Evolutionary conservation across 1,284 basidiomycete genomes (phyloP), one percentile per base, ranked within the genome.

Genomic region (Ustilago bromivora): DNA sequence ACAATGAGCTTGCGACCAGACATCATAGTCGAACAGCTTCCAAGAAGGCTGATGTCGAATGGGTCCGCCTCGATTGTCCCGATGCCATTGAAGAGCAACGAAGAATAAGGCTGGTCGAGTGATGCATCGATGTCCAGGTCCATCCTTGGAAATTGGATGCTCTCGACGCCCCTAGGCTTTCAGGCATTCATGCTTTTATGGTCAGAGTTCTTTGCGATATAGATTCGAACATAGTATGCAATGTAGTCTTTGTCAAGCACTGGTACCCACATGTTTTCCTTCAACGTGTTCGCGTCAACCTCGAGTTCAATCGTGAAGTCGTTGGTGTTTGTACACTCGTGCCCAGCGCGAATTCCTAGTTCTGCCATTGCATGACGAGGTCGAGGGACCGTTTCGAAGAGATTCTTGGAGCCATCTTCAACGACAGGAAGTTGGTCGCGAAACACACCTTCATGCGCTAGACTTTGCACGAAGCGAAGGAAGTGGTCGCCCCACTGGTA

Each of bases 361-460:
- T 32, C 51, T 32, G 51, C 51, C 15, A 53, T 17, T 23, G 32
- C 51, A 35, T 53, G 34, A 34, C 51, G 32, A 35, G 32, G 32
- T 32, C 5, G 32, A 13, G 15, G 51, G 28, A 12, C 12, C 31
- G 28, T 34, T 43, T 15, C 13, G 40, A 43, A n/a, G 40, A 43
- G 13, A 43, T 43, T 12, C 15, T 1, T 12, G 23, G 34, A 17
- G 34, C 51, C 32, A 15, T 32, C 6, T 35, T 53, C 31, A 53
- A 17, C 6, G 15, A 53, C 51, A 34, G 28, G 10, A 17, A 34
- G 51, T 17, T 53, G 10, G 28, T 23, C 31, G 11, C 32, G 51
- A 53, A 53, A 53, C 31, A 53, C 51, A 35, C 51, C 34, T 34
- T 53, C 31, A 31, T 7, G 51, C 32, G 51, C 51, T n/a, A 53